Base-by-base conservation (phyloP, 2,329 filamentous ascomycete genomes). In the Ophiostoma ulmi region DNA sequence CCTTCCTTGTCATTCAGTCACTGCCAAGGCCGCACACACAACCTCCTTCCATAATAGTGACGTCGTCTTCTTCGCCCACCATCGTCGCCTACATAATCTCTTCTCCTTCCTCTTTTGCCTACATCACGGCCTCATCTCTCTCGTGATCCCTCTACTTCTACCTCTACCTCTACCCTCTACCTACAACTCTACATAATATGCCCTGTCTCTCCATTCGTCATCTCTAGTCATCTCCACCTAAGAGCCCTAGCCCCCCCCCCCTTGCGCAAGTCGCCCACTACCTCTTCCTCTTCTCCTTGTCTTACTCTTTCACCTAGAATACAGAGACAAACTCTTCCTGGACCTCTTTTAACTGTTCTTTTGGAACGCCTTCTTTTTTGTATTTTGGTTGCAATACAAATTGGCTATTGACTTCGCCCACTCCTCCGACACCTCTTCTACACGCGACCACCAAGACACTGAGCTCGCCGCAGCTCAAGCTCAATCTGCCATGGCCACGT, bases 401-500 rank as follows among this genome's bases (percentile, higher is more conserved):
- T 13, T 44, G 41, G 41, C 41, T 44, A 44, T 17, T 39, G 41
- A 44, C 6, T 44, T 44, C 8, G 38, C 44, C 14, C 6, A 22
- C 39, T 44, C 39, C 39, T 31, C 31, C 3, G 31, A 31, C 31
- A 31, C 31, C 31, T 31, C 39, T 41, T 10, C 39, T 58, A 26
- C 52, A 26, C 52, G 4, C 52, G 52, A 58, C 52, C n/a, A 26
- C 52, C 39, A 44, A 44, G 17, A 26, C 52, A 58, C 17, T 26
- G 6, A 13, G 39, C 52, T 20, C 52, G n/a, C 52, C 13, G 17
- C n/a, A 26, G 52, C 52, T 17, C 44, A 58, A 58, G 52, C 52
- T 70, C 13, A 17, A 65, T 44, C 14, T 52, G 5, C 58, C 44
- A 71, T 77, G 76, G 75, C 75, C 52, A 72, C 74, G 20, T 58